A percentile compares a stretch with the other conserved stretches of the same genome.
These are phyloP conservation scores for Colletotrichum sp. DNA, from an alignment of 2,329 filamentous ascomycete genomes.

Conservation along the genomic window DNA sequence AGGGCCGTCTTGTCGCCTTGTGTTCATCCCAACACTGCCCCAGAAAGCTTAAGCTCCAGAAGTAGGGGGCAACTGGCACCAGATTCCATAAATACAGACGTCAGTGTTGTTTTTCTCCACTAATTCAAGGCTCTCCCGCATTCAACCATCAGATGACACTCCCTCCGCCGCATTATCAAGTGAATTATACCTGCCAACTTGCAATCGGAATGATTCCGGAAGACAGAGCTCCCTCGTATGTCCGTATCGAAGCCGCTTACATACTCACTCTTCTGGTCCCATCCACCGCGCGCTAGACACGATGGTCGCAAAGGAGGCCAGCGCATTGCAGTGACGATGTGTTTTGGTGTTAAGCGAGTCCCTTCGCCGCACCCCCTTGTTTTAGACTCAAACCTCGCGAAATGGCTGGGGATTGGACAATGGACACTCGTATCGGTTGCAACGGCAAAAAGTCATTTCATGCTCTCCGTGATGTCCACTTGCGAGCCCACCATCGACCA, in stretches of 20 bases:
- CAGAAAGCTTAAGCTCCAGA: not conserved
- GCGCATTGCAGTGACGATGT: not conserved
- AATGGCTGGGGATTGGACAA: not conserved
- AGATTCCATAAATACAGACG: not conserved
- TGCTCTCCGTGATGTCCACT: not conserved
- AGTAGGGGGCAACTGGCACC: not conserved
- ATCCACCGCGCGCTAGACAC: not conserved
- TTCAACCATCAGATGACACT: not conserved
- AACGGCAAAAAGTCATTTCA: not conserved
- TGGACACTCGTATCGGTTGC: not conserved
- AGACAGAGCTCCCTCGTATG: not conserved
- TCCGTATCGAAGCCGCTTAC: not conserved
- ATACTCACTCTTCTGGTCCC: not conserved
- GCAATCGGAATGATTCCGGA: not conserved
- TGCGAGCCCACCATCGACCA: not conserved
- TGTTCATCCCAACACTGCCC: constrained; percentile 3
- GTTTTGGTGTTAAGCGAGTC: not conserved
- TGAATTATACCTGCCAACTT: not conserved
- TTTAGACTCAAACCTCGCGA: not conserved
- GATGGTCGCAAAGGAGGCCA: not conserved
- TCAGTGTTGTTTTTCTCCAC: not conserved
- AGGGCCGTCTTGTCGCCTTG: not conserved
- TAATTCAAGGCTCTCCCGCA: not conserved
- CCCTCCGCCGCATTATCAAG: not conserved
- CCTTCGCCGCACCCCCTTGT: not conserved